A percentile compares a stretch with the other conserved stretches of the same genome.
phyloP scores from a whole-genome alignment of 2,329 filamentous ascomycete species.

The Penicillium sp. region DNA sequence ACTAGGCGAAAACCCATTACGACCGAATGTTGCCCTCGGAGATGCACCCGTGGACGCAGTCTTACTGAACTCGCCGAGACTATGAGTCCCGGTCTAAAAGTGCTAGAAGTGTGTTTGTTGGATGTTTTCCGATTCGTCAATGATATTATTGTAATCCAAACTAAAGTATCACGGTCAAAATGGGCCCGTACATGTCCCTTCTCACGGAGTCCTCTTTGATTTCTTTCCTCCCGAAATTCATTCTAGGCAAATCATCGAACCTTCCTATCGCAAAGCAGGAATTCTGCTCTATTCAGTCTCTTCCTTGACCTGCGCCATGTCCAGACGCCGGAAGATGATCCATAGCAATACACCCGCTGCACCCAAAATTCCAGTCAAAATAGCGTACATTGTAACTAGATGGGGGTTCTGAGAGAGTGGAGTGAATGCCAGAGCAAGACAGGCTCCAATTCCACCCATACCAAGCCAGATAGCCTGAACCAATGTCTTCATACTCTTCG shows the following conservation, averaged over 20 bases:
- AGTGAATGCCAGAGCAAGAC: constrained; percentile 7
- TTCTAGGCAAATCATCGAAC: background rate
- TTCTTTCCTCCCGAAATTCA: background rate
- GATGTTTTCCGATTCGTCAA: too few relatives aligned
- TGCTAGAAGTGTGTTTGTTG: too few relatives aligned
- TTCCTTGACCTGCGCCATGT: constrained; percentile 1
- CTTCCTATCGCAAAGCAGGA: background rate
- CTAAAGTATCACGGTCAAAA: background rate
- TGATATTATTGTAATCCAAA: too few relatives aligned
- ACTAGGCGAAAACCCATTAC: too few relatives aligned
- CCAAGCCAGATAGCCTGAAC: constrained; percentile 28
- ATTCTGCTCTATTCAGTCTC: background rate
- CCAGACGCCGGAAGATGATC: constrained; percentile 2
- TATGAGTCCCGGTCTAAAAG: too few relatives aligned
- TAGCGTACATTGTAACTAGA: constrained; percentile 8
- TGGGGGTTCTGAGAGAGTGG: constrained; percentile 3
- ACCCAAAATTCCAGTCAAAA: constrained; percentile 4
- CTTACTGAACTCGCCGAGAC: too few relatives aligned
- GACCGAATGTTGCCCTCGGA: too few relatives aligned
- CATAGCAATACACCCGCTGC: background rate
- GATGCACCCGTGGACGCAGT: too few relatives aligned
- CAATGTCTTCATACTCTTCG: constrained; percentile 40
- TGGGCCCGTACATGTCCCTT: background rate
- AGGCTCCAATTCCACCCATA: constrained; percentile 6
- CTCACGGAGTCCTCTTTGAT: background rate